Evolutionary conservation across 129 eudicot genomes (phyloP).

Genomic region (Glebionis coronaria): DNA sequence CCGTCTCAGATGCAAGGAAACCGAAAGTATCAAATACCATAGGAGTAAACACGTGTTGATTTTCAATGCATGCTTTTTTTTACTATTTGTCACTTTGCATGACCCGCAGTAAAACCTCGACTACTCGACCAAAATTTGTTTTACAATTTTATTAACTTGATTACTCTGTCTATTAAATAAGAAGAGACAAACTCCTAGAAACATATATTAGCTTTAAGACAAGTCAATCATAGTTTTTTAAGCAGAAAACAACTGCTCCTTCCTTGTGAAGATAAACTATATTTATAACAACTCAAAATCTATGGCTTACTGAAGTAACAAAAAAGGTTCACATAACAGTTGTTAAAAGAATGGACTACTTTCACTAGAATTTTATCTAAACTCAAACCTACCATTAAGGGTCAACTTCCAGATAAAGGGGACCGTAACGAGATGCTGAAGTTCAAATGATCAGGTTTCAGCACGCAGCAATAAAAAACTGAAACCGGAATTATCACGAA

Average conservation of each 20-base stretch:
- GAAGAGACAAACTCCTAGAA: no score
- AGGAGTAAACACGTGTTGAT: no score
- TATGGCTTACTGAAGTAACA: slow-evolving; percentile 5
- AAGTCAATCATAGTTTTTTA: not conserved
- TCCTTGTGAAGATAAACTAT: not conserved
- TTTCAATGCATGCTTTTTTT: no score
- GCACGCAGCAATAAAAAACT: slow-evolving; percentile 73
- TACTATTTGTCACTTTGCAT: no score
- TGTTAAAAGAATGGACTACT: slow-evolving; percentile 9
- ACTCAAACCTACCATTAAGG: slow-evolving; percentile 8
- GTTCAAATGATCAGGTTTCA: slow-evolving; percentile 29
- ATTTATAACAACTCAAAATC: not conserved
- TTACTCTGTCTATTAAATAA: no score
- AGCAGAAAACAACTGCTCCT: not conserved
- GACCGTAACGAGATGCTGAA: slow-evolving; percentile 6
- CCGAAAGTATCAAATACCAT: no score
- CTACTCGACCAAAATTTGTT: no score
- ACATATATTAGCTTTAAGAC: not conserved
- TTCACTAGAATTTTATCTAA: slow-evolving; percentile 15
- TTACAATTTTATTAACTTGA: no score
- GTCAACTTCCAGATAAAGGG: slow-evolving; percentile 6
- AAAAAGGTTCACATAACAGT: slow-evolving; percentile 7
- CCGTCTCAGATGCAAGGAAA: no score
- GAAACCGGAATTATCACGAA: slow-evolving; percentile 95
- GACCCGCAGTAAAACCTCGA: no score